These are phyloP conservation scores for Ilyonectria robusta DNA, from an alignment of 2,329 filamentous ascomycete genomes.

Conservation along the genomic window DNA sequence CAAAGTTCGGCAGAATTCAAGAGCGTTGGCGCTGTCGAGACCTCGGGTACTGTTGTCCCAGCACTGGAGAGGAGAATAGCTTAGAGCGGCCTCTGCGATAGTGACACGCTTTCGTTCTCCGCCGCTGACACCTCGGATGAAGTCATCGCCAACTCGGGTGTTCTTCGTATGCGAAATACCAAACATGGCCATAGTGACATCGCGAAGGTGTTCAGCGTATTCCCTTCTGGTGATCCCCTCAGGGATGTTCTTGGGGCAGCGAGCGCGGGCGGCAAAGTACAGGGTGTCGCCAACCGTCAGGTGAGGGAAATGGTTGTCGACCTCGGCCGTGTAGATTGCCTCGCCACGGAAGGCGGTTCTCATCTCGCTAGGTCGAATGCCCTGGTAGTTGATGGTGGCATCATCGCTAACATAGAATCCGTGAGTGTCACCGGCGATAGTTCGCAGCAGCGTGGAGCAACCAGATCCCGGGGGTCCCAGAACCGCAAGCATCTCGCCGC, in stretches of 20 bases:
- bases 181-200: slow-evolving; percentile 79
- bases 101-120: slow-evolving; percentile 63
- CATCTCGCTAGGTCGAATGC: slow-evolving; percentile 78
- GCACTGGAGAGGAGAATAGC: slow-evolving; percentile 68
- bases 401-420: slow-evolving; percentile 78
- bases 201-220: slow-evolving; percentile 72
- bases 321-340: slow-evolving; percentile 86
- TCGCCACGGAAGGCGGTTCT: slow-evolving; percentile 81
- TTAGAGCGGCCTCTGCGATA: slow-evolving; percentile 51
- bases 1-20: slow-evolving; percentile 76
- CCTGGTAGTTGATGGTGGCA: slow-evolving; percentile 80
- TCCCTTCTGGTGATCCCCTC: slow-evolving; percentile 64
- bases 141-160: slow-evolving; percentile 78
- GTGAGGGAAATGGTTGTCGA: slow-evolving; percentile 83
- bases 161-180: slow-evolving; percentile 78
- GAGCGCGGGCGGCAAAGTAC: slow-evolving; percentile 78
- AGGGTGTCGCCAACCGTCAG: slow-evolving; percentile 82
- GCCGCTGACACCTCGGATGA: slow-evolving; percentile 68
- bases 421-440: slow-evolving; percentile 83
- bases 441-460: slow-evolving; percentile 86
- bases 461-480: slow-evolving; percentile 77
- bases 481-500: slow-evolving; percentile 80
- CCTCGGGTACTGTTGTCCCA: slow-evolving; percentile 80
- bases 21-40: slow-evolving; percentile 74
- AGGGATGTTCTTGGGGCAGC: slow-evolving; percentile 73